These are phyloP conservation scores for Babesia gibsoni DNA, from an alignment of 169 alveolate genomes.

Conservation along the genomic window DNA sequence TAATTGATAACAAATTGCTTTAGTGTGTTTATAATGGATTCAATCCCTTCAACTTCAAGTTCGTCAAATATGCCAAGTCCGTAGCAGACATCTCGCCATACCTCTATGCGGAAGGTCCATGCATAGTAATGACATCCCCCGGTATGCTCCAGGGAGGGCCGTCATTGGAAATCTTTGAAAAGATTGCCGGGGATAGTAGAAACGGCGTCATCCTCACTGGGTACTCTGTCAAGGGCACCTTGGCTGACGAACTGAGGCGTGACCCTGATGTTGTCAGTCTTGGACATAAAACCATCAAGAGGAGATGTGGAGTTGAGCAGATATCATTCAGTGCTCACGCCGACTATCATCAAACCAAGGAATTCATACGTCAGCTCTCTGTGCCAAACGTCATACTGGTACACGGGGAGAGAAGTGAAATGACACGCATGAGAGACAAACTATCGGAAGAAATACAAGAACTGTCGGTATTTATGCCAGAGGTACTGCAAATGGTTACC, in stretches of 20 bases:
- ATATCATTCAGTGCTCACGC: conserved; percentile 95
- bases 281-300: conserved; percentile 76
- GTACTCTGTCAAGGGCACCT: conserved; percentile 95
- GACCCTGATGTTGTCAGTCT: conserved; percentile 87
- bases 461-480: conserved; percentile 75
- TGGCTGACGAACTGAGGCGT: conserved; percentile 92
- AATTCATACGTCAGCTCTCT: conserved; percentile 85
- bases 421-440: conserved; percentile 77
- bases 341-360: conserved; percentile 92
- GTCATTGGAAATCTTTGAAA: conserved; percentile 91
- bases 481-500: conserved; percentile 69
- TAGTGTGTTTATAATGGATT: conserved; percentile 71
- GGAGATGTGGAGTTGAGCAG: conserved; percentile 90
- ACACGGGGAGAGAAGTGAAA: conserved; percentile 93
- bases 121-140: conserved; percentile 98
- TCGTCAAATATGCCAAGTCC: conserved; percentile 81
- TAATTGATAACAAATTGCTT: background rate
- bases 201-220: conserved; percentile 97
- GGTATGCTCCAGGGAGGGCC: conserved; percentile 98
- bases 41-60: conserved; percentile 92
- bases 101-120: conserved; percentile 79
- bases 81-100: conserved; percentile 63
- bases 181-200: conserved; percentile 91
- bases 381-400: conserved; percentile 94
- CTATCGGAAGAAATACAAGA: conserved; percentile 67